phyloP scores from a whole-genome alignment of 2,329 filamentous ascomycete genomes.

The Paracamarosporium sp. region DNA sequence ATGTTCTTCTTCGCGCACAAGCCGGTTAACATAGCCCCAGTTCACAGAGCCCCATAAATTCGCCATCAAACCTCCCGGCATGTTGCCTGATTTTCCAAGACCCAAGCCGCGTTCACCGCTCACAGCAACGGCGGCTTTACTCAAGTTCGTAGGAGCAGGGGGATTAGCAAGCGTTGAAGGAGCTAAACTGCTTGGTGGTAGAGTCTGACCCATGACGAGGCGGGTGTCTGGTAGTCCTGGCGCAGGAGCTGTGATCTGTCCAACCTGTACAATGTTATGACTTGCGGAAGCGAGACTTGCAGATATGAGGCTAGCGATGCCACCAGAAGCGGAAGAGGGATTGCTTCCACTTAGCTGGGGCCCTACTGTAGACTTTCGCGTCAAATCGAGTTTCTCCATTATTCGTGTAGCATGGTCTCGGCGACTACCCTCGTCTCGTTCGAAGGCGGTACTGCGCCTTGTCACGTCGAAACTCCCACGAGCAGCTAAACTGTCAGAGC shows the following conservation, averaged over 20 bases:
- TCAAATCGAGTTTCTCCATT: conserved; percentile 90
- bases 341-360: conserved; percentile 50
- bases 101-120: conserved; percentile 77
- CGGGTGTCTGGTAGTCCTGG: conserved; percentile 45
- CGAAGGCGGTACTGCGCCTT: conserved; percentile 59
- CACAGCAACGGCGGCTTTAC: conserved; percentile 81
- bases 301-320: conserved; percentile 85
- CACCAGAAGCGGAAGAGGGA: conserved; percentile 60
- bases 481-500: conserved; percentile 59
- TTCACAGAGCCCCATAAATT: conserved; percentile 93
- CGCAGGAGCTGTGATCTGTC: conserved; percentile 51
- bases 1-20: conserved; percentile 62
- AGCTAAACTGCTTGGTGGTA: conserved; percentile 71
- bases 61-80: conserved; percentile 86
- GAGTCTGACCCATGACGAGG: conserved; percentile 50
- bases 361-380: conserved; percentile 75
- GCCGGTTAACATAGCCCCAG: conserved; percentile 73
- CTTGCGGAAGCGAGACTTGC: conserved; percentile 74
- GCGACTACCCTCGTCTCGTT: conserved; percentile 72
- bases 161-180: conserved; percentile 83
- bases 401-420: conserved; percentile 86
- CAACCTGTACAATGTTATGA: conserved; percentile 76
- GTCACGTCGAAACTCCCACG: conserved; percentile 78
- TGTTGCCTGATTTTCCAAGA: conserved; percentile 66
- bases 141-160: conserved; percentile 83